Evolutionary conservation across 2,329 filamentous ascomycete species (phyloP).

Genomic region (Sporothrix brunneoviolacea): DNA sequence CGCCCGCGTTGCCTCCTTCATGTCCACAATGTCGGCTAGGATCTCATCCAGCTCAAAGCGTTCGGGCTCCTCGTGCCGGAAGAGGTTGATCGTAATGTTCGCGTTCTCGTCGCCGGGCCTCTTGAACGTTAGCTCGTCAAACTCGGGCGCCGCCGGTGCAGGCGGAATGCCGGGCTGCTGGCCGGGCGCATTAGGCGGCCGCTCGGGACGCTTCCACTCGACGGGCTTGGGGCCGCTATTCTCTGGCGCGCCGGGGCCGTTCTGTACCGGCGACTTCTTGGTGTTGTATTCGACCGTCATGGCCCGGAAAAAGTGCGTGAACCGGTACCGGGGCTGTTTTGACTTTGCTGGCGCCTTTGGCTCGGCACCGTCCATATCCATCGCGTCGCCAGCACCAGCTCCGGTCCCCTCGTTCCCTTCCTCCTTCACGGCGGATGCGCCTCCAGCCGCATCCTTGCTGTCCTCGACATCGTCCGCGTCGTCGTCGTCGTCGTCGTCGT

Average conservation of each 20-base stretch:
- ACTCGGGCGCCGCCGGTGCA: slow-evolving; percentile 59
- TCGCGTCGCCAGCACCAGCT: slow-evolving; percentile 38
- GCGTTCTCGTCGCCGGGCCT: slow-evolving; percentile 86
- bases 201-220: slow-evolving; percentile 80
- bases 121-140: slow-evolving; percentile 88
- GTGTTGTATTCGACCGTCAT: slow-evolving; percentile 66
- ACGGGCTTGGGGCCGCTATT: slow-evolving; percentile 38
- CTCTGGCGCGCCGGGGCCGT: slow-evolving; percentile 23
- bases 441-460: slow-evolving; percentile 48
- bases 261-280: slow-evolving; percentile 30
- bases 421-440: background rate
- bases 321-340: slow-evolving; percentile 37
- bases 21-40: slow-evolving; percentile 78
- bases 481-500: slow-evolving; percentile 51
- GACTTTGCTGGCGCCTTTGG: slow-evolving; percentile 25
- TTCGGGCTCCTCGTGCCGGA: slow-evolving; percentile 78
- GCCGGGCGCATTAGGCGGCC: slow-evolving; percentile 39
- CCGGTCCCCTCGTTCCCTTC: no score
- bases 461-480: slow-evolving; percentile 29
- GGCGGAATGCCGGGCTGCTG: slow-evolving; percentile 8
- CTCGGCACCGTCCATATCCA: slow-evolving; percentile 52
- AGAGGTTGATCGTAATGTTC: slow-evolving; percentile 83
- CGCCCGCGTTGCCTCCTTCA: slow-evolving; percentile 76
- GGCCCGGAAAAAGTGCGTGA: slow-evolving; percentile 78
- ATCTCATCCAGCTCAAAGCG: slow-evolving; percentile 72